Evolutionary conservation across 2,329 filamentous ascomycete genomes (phyloP).

Genomic region (Thielaviopsis populi): DNA sequence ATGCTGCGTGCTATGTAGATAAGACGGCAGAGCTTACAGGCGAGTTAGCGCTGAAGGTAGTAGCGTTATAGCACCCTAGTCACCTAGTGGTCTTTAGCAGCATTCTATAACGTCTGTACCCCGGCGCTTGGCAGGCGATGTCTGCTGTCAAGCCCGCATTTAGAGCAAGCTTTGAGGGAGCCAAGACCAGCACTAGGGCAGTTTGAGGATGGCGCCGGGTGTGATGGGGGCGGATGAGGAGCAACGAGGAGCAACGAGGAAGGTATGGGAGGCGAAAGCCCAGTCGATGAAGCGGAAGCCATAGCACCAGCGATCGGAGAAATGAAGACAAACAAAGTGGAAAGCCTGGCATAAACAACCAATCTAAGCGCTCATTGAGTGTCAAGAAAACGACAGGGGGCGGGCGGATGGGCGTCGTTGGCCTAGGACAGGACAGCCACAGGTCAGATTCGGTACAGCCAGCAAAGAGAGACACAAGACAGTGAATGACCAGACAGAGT

Average conservation of each 20-base stretch:
- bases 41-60: background rate
- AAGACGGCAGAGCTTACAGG: conserved; percentile 2
- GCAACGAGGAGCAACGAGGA: background rate
- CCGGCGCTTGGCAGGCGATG: background rate
- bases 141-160: background rate
- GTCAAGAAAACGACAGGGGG: background rate
- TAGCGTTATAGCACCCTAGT: background rate
- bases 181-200: background rate
- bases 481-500: too few relatives aligned
- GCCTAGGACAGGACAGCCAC: too few relatives aligned
- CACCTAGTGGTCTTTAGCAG: background rate
- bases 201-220: background rate
- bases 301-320: background rate
- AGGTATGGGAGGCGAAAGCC: background rate
- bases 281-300: background rate
- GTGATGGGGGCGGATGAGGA: background rate
- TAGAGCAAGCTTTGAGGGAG: background rate
- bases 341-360: background rate
- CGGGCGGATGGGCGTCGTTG: too few relatives aligned
- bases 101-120: background rate
- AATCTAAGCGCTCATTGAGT: background rate
- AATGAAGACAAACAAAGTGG: background rate
- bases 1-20: background rate
- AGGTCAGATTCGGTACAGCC: background rate
- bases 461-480: background rate